These are phyloP conservation scores for Hevea brasiliensis DNA, from an alignment of 345 rosid species.

Conservation along the genomic window DNA sequence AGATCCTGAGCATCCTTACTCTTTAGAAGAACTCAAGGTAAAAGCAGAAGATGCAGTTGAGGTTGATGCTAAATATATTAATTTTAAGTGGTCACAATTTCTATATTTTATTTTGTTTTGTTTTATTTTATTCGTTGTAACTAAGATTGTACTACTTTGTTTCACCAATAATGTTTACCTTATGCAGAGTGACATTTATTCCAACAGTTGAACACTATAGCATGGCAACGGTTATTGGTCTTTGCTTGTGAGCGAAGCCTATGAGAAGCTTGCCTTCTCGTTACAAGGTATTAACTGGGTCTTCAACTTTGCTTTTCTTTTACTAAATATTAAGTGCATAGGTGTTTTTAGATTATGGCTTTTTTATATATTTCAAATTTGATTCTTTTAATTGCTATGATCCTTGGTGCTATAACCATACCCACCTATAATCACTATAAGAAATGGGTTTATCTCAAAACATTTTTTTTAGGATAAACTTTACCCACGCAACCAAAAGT, in stretches of 20 bases:
- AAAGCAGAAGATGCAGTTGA: constrained; percentile 85
- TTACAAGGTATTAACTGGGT: constrained; percentile 61
- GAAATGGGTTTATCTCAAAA: no score
- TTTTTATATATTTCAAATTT: neutral
- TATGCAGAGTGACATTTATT: constrained; percentile 76
- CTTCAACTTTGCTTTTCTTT: neutral
- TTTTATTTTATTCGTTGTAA: neutral
- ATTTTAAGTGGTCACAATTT: constrained; percentile 52
- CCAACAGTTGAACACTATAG: constrained; percentile 95
- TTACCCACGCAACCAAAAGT: no score
- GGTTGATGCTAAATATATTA: constrained; percentile 59
- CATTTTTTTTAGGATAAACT: no score
- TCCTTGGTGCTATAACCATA: neutral
- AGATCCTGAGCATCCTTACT: constrained; percentile 93
- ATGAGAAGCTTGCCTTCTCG: constrained; percentile 87
- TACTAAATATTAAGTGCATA: neutral
- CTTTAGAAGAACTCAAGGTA: constrained; percentile 92
- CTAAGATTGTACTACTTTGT: neutral
- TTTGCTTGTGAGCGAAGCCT: constrained; percentile 82
- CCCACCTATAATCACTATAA: no score
- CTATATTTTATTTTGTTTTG: neutral
- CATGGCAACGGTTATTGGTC: constrained; percentile 91
- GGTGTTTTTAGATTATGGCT: neutral
- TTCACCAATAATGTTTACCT: neutral
- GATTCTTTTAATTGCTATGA: neutral